These are phyloP conservation scores for Arthrinium puccinioides DNA, from an alignment of 2,329 filamentous ascomycete species.

Conservation along the genomic window DNA sequence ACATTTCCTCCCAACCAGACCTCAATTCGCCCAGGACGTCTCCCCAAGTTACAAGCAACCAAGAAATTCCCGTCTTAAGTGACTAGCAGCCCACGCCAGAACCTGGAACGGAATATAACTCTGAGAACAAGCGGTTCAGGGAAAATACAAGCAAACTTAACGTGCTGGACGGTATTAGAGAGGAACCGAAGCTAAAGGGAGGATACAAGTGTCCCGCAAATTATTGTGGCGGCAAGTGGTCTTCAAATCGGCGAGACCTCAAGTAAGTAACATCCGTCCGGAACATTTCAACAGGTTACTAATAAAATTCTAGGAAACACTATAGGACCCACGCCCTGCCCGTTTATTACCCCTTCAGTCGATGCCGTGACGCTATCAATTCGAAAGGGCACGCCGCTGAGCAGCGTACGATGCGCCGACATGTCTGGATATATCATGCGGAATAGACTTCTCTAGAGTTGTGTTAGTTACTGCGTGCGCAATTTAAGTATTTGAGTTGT, in stretches of 20 bases:
- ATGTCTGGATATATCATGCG: not conserved
- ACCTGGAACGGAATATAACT: not conserved
- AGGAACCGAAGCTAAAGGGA: not conserved
- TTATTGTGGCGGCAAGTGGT: not conserved
- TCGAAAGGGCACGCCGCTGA: not conserved
- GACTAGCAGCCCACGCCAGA: not conserved
- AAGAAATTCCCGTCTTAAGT: not conserved
- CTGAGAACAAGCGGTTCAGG: not conserved
- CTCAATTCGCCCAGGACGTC: not conserved
- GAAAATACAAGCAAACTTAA: not conserved
- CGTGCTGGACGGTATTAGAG: not conserved
- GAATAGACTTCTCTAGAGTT: too few relatives aligned
- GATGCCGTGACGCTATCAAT: not conserved
- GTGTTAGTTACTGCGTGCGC: too few relatives aligned
- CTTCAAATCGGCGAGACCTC: not conserved
- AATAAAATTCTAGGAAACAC: not conserved
- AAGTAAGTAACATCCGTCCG: not conserved
- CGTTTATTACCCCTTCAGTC: not conserved
- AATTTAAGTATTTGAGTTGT: too few relatives aligned
- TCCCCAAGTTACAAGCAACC: not conserved
- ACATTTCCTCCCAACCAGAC: not conserved
- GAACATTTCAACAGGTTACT: not conserved
- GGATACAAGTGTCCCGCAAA: not conserved
- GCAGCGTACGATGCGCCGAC: not conserved
- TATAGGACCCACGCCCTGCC: not conserved